These are phyloP conservation scores for Cenococcum geophilum DNA, from an alignment of 495 filamentous ascomycete genomes.

Conservation along the genomic window DNA sequence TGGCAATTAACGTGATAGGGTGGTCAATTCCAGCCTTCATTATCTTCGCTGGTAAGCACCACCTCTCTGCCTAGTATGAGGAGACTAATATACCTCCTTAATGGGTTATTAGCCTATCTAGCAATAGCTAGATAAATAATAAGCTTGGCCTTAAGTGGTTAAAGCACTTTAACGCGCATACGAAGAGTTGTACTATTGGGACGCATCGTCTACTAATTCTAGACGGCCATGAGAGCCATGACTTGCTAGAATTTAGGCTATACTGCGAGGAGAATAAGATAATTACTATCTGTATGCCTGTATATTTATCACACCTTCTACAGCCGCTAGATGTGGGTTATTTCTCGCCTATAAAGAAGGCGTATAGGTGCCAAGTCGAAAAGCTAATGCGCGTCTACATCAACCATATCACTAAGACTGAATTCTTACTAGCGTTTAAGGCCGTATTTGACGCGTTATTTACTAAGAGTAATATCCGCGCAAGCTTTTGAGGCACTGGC, in stretches of 20 bases:
- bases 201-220: constrained; percentile 11
- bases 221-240: constrained; percentile 19
- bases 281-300: constrained; percentile 25
- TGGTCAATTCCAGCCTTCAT: constrained; percentile 7
- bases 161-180: too few relatives aligned
- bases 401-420: constrained; percentile 19
- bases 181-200: neutral
- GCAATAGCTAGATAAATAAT: constrained; percentile 22
- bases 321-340: too few relatives aligned
- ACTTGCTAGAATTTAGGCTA: constrained; percentile 17
- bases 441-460: constrained; percentile 9
- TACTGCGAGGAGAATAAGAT: too few relatives aligned
- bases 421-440: constrained; percentile 22
- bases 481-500: constrained; percentile 24
- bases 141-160: too few relatives aligned
- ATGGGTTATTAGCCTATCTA: constrained; percentile 16
- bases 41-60: constrained; percentile 18
- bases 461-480: constrained; percentile 19
- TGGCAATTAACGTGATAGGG: too few relatives aligned
- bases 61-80: constrained; percentile 26
- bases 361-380: constrained; percentile 19
- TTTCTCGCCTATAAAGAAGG: constrained; percentile 20
- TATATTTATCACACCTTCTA: constrained; percentile 29
- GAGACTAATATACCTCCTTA: constrained; percentile 17
- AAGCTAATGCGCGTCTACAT: constrained; percentile 11